Percentiles rank a stretch among this genome's conserved stretches.
Evolutionary conservation across 306 rosid genomes (phyloP).

Genomic region (Sindora glabra): DNA sequence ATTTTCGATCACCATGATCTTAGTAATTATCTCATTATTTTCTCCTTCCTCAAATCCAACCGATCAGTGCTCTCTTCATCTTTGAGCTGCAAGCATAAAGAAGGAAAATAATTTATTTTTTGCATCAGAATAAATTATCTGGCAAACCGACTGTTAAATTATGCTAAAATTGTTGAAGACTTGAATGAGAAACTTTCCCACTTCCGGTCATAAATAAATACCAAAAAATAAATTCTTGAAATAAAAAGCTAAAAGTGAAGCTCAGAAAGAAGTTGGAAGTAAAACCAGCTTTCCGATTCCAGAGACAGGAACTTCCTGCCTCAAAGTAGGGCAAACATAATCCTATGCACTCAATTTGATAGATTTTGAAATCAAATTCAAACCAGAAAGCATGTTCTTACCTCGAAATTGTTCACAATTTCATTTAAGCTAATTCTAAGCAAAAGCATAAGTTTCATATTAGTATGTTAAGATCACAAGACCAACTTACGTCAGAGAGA

Average conservation of each 20-base stretch:
- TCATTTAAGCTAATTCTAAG: background rate
- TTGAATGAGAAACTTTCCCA: background rate
- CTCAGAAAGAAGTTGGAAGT: background rate
- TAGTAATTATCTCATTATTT: conserved; percentile 1
- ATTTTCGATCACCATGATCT: conserved; percentile 33
- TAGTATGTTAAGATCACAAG: background rate
- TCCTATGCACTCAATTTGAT: background rate
- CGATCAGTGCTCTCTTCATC: conserved; percentile 2
- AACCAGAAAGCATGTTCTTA: background rate
- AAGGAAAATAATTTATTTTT: background rate
- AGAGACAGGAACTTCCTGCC: background rate
- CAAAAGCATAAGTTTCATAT: background rate
- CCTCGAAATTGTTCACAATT: too few species aligned
- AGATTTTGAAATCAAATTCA: background rate
- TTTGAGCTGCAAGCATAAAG: conserved; percentile 5
- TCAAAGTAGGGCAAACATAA: conserved; percentile 28
- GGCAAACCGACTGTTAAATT: background rate
- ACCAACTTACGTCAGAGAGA: conserved; percentile 4
- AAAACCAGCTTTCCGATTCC: conserved; percentile 10
- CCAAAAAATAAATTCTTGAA: background rate
- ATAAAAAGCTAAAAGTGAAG: background rate
- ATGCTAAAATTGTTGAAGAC: conserved; percentile 1
- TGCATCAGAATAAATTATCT: background rate
- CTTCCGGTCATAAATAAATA: background rate
- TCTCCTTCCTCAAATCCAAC: background rate